A percentile compares a stretch with the other conserved stretches of the same genome.
Evolutionary conservation across 2,329 filamentous ascomycete species (phyloP).

Genomic region (Aspergillus intermedius): DNA sequence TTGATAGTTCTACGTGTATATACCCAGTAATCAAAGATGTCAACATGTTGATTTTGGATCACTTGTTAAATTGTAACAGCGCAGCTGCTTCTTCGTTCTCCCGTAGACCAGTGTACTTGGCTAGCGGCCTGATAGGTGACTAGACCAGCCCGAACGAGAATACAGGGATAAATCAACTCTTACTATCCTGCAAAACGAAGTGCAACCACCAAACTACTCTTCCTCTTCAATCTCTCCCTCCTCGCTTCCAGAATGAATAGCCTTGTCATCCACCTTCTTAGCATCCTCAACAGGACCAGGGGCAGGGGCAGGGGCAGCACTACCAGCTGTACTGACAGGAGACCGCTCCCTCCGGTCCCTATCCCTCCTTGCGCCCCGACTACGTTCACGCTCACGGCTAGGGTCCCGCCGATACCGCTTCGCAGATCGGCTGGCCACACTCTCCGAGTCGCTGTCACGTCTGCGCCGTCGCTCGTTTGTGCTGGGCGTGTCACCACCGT

Average conservation of each 20-base stretch:
- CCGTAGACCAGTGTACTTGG: too few species aligned
- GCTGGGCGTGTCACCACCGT: slow-evolving; percentile 65
- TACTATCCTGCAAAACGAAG: neutral
- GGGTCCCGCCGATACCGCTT: slow-evolving; percentile 49
- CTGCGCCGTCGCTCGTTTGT: slow-evolving; percentile 63
- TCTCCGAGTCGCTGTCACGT: slow-evolving; percentile 68
- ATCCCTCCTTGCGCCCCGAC: slow-evolving; percentile 46
- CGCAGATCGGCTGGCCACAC: slow-evolving; percentile 51
- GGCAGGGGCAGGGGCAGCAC: neutral
- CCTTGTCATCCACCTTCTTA: slow-evolving; percentile 39
- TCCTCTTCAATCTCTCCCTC: slow-evolving; percentile 92
- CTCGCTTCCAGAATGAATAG: slow-evolving; percentile 79
- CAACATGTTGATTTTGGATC: too few species aligned
- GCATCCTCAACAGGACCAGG: slow-evolving; percentile 22
- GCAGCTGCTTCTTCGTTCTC: too few species aligned
- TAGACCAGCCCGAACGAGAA: too few species aligned
- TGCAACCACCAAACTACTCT: slow-evolving; percentile 29
- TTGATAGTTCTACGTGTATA: too few species aligned
- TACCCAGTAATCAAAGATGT: too few species aligned
- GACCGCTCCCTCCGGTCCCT: slow-evolving; percentile 44
- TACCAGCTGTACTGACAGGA: slow-evolving; percentile 5
- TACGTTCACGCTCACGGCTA: slow-evolving; percentile 32
- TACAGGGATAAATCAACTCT: too few species aligned
- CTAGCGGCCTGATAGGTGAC: too few species aligned
- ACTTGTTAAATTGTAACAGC: too few species aligned